Evolutionary conservation across 768 basidiomycete species (phyloP).

Genomic region (Artomyces pyxidatus): DNA sequence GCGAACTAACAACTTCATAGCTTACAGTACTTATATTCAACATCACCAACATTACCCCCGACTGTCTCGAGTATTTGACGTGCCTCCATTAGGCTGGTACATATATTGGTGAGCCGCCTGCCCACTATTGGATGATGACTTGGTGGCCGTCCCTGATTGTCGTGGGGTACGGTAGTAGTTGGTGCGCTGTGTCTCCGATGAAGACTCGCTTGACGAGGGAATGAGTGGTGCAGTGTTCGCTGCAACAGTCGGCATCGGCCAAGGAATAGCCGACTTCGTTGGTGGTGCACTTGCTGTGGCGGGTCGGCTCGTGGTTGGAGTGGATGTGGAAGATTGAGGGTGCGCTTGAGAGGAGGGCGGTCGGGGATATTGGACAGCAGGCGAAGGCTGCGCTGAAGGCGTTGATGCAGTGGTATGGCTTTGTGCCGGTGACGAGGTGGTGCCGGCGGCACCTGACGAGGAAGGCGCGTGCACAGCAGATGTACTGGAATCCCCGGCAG

Average conservation of each 20-base stretch:
- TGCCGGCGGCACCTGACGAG: constrained; percentile 4
- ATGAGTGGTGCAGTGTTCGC: constrained; percentile 15
- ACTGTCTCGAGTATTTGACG: constrained; percentile 3
- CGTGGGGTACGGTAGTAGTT: constrained; percentile 12
- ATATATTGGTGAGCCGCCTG: constrained; percentile 13
- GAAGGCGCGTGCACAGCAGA: constrained; percentile 6
- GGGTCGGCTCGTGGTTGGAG: constrained; percentile 8
- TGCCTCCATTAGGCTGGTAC: constrained; percentile 15
- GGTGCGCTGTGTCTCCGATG: not conserved
- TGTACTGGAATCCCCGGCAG: constrained; percentile 2
- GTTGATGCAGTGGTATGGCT: constrained; percentile 11
- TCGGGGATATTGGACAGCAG: constrained; percentile 9
- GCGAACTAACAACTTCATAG: too few relatives aligned
- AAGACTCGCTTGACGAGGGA: constrained; percentile 1
- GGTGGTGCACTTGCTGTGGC: constrained; percentile 8
- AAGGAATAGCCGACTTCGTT: constrained; percentile 9
- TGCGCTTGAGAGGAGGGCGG: constrained; percentile 2
- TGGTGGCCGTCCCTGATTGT: not conserved
- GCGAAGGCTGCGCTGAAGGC: constrained; percentile 14
- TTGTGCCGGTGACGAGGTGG: constrained; percentile 13
- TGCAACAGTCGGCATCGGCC: constrained; percentile 18
- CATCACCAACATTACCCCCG: too few relatives aligned
- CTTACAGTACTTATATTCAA: too few relatives aligned
- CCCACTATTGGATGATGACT: constrained; percentile 3
- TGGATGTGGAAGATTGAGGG: constrained; percentile 6